Conservation (phyloP, 495 filamentous ascomycete genomes). For the Hypoxylon fuscum region DNA sequence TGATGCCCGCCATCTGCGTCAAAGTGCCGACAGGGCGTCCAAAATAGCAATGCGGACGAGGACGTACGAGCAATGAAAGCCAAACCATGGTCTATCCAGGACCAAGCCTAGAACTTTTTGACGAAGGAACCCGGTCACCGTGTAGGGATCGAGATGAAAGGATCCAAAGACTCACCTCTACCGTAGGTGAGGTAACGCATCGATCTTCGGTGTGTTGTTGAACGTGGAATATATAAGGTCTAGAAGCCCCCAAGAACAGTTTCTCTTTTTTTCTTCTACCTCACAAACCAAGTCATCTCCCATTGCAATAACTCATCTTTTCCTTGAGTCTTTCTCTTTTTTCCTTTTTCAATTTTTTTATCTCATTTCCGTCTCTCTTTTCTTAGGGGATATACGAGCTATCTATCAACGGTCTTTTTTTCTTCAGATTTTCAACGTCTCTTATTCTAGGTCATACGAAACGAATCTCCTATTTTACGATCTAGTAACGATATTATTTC, state of each 20-base stretch:
- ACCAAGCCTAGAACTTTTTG: slow-evolving; percentile 5
- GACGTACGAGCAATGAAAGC: slow-evolving; percentile 7
- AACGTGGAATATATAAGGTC: slow-evolving; percentile 24
- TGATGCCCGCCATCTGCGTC: slow-evolving; percentile 34
- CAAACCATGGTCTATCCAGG: slow-evolving; percentile 9
- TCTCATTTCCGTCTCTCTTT: slow-evolving; percentile 36
- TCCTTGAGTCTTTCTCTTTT: slow-evolving; percentile 43
- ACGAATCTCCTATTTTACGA: slow-evolving; percentile 23
- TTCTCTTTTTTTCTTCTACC: slow-evolving; percentile 12
- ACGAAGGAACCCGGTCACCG: slow-evolving; percentile 4
- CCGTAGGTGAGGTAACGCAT: slow-evolving; percentile 1
- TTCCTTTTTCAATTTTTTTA: slow-evolving; percentile 38
- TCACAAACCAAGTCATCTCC: slow-evolving; percentile 24
- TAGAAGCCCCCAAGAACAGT: slow-evolving; percentile 4
- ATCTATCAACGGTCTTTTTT: slow-evolving; percentile 31
- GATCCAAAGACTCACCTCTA: slow-evolving; percentile 14
- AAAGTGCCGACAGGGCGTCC: slow-evolving; percentile 8
- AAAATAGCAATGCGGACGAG: slow-evolving; percentile 29
- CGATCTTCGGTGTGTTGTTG: neutral
- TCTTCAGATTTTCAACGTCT: slow-evolving; percentile 21
- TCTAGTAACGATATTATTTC: slow-evolving; percentile 32
- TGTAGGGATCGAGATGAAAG: slow-evolving; percentile 14
- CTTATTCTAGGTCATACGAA: slow-evolving; percentile 31
- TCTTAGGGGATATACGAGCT: slow-evolving; percentile 8
- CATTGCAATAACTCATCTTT: slow-evolving; percentile 27